Evolutionary conservation across 176 grass and related monocot species (phyloP).

Genomic region (Oryza glaberrima): DNA sequence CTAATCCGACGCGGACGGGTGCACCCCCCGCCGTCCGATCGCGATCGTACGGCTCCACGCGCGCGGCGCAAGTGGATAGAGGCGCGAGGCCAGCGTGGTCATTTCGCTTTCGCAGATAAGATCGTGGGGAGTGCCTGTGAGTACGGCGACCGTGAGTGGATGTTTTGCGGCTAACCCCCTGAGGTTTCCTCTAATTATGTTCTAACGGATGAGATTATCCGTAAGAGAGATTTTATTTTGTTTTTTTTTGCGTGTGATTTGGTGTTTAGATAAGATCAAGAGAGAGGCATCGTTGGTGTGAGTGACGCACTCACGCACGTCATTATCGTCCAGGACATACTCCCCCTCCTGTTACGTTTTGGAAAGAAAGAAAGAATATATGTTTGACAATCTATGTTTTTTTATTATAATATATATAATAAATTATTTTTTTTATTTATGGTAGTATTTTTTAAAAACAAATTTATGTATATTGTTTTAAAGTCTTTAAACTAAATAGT

Average conservation of each 20-base stretch:
- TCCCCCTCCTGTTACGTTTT: no score
- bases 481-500: no score
- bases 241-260: background rate
- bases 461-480: no score
- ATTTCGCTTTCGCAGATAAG: slow-evolving; percentile 39
- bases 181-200: fast-evolving
- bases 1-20: slow-evolving; percentile 56
- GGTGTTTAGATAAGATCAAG: background rate
- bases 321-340: background rate
- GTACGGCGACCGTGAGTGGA: background rate
- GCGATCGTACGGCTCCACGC: background rate
- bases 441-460: no score
- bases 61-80: background rate
- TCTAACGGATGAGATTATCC: background rate
- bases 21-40: background rate
- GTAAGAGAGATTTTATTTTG: background rate
- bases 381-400: no score
- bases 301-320: background rate
- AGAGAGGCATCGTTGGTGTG: background rate
- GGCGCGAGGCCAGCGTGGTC: background rate
- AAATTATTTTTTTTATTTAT: no score
- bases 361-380: no score
- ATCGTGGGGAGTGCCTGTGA: slow-evolving; percentile 4
- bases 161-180: background rate
- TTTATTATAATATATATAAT: no score